Base-by-base conservation (phyloP, 768 basidiomycete species). In the Trametes cinnabarina region DNA sequence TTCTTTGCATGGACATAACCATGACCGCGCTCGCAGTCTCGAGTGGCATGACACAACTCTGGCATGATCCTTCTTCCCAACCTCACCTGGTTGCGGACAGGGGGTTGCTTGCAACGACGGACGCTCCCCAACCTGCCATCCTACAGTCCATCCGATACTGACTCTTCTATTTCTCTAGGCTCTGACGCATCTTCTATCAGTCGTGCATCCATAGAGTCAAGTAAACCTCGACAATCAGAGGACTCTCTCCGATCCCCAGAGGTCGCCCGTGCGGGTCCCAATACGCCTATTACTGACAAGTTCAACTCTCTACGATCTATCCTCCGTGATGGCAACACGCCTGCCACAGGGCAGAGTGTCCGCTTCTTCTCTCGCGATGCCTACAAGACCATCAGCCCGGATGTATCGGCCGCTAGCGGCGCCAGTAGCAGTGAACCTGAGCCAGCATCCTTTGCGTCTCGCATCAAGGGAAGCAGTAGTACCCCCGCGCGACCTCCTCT, bases 281-380 rank as follows among this genome's bases (percentile, higher is more conserved):
- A 68, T 64, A 68, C 75, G 65, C 52, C 75, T 57, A 22, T 68
- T 43, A 74, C 78, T 23, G 71, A 73, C 34, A 55, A 61, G 56
- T 77, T 71, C 57, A 79, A 78, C 51, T 88, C 87, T 12, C 76
- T 87, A 5, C 82, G 87, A 14, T 89, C 88, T 15, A 90, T 90
- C 61, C 77, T 90, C 25, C 85, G 86, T 40, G 84, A 86, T 59
- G 81, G 79, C 3, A 84, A 84, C 46, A 86, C 87, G 0, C 88
- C 88, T 15, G 87, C 85, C 3, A 88, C 87, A 11, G 88, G 88
- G n/a, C 84, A 85, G 67, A 89, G 84, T 58, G 88, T 90, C 40
- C 84, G 88, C 6, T 90, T 90, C 73, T 88, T 89, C 70, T 83
- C 87, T 25, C 79, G 83, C 25, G 84, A 88, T 51, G 84, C 83